Evolutionary conservation across 225 moss, liverwort and hornwort species (phyloP).

Genomic region (Bryoerythrophyllum caledonicum): DNA sequence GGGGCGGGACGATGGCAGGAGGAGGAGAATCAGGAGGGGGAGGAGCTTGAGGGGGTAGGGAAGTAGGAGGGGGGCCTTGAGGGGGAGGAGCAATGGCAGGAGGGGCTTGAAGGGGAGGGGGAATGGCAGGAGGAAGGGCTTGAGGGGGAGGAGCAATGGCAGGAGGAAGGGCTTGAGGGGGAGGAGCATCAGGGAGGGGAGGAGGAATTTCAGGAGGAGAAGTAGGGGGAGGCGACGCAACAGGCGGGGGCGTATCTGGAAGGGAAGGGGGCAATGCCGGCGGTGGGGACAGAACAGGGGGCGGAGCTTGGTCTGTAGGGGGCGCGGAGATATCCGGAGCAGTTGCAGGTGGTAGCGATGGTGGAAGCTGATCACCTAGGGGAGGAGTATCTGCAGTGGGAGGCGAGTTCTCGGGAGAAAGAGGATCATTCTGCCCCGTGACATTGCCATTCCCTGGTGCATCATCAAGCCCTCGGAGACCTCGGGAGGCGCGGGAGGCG

Average conservation of each 20-base stretch:
- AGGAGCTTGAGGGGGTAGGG: neutral
- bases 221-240: slow-evolving; percentile 6
- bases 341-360: slow-evolving; percentile 6
- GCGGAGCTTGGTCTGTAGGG: neutral
- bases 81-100: neutral
- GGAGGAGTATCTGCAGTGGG: neutral
- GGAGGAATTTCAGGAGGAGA: neutral
- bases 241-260: neutral
- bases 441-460: too few relatives aligned
- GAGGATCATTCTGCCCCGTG: too few relatives aligned
- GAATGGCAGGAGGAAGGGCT: neutral
- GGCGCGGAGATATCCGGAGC: neutral
- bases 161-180: neutral
- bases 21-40: neutral
- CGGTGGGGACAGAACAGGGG: neutral
- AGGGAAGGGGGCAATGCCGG: slow-evolving; percentile 2
- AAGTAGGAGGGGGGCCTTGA: neutral
- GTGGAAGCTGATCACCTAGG: neutral
- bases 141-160: neutral
- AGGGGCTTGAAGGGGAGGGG: neutral
- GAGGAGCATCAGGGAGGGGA: neutral
- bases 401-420: too few relatives aligned
- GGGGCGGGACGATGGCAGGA: neutral
- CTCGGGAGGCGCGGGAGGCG: slow-evolving; percentile 15
- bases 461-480: neutral